A percentile compares a stretch with the other conserved stretches of the same genome.
phyloP scores from a whole-genome alignment of 2,329 filamentous ascomycete species.

The Colletotrichum coccodes region DNA sequence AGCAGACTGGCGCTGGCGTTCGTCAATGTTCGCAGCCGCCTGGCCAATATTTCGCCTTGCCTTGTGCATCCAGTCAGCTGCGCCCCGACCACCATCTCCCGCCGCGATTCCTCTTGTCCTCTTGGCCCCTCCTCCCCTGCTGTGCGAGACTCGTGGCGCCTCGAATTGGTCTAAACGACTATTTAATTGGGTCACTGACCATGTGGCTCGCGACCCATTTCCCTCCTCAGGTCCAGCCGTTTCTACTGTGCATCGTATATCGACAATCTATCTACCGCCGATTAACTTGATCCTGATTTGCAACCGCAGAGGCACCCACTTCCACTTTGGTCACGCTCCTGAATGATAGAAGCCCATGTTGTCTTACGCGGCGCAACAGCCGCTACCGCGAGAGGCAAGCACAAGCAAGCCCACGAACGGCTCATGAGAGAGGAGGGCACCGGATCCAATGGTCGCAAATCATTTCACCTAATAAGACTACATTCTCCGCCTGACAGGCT shows the following conservation, averaged over 20 bases:
- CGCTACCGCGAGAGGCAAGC: neutral
- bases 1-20: slow-evolving; percentile 11
- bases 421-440: neutral
- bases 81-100: slow-evolving; percentile 16
- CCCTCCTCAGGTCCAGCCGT: neutral
- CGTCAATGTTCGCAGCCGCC: slow-evolving; percentile 9
- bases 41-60: slow-evolving; percentile 6
- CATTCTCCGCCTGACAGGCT: slow-evolving; percentile 30
- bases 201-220: slow-evolving; percentile 4
- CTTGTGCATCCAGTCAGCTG: slow-evolving; percentile 8
- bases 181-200: slow-evolving; percentile 16
- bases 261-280: neutral
- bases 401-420: slow-evolving; percentile 18
- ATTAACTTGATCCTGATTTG: neutral
- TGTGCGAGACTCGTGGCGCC: slow-evolving; percentile 26
- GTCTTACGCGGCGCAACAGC: slow-evolving; percentile 16
- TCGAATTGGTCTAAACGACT: slow-evolving; percentile 18
- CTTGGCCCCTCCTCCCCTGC: neutral
- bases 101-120: slow-evolving; percentile 12
- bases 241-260: neutral
- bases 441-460: slow-evolving; percentile 14
- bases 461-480: slow-evolving; percentile 31
- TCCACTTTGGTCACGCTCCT: neutral
- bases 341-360: neutral
- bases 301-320: neutral